A percentile compares a stretch with the other conserved stretches of the same genome.
Conservation (phyloP, 2,329 filamentous ascomycete species). For the Penicillium sclerotigenum region DNA sequence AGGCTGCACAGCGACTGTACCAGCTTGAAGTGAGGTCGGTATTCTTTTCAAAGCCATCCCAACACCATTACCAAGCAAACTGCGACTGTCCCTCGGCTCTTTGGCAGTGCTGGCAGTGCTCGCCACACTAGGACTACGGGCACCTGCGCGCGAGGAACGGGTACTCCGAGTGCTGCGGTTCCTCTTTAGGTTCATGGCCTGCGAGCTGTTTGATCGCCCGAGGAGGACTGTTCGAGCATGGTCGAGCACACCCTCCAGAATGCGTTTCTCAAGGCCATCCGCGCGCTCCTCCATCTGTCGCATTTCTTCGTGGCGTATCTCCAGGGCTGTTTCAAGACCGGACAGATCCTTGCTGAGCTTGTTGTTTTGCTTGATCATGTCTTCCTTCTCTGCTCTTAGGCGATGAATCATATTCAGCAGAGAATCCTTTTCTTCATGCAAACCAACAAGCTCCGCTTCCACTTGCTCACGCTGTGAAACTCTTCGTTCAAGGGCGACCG, state of each 20-base stretch:
- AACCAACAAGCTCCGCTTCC: slow-evolving; percentile 50
- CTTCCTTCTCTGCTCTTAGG: slow-evolving; percentile 56
- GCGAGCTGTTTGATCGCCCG: slow-evolving; percentile 60
- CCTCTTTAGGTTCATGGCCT: slow-evolving; percentile 52
- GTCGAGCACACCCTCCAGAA: slow-evolving; percentile 92
- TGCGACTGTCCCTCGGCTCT: slow-evolving; percentile 35
- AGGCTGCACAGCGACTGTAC: slow-evolving; percentile 45
- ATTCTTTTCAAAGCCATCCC: slow-evolving; percentile 51
- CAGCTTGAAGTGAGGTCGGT: slow-evolving; percentile 40
- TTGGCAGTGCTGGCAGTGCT: slow-evolving; percentile 36
- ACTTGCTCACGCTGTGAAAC: slow-evolving; percentile 63
- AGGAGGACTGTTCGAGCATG: slow-evolving; percentile 83
- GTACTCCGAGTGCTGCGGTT: slow-evolving; percentile 35
- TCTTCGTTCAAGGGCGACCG: slow-evolving; percentile 74
- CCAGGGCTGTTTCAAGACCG: slow-evolving; percentile 83
- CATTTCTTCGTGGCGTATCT: slow-evolving; percentile 85
- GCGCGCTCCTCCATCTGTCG: slow-evolving; percentile 86
- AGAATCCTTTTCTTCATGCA: slow-evolving; percentile 60
- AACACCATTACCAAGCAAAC: slow-evolving; percentile 42
- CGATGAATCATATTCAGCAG: slow-evolving; percentile 55
- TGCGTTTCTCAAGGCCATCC: slow-evolving; percentile 83
- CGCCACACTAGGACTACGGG: slow-evolving; percentile 33
- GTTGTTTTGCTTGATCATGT: slow-evolving; percentile 72
- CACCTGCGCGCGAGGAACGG: slow-evolving; percentile 37
- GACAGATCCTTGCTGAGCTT: slow-evolving; percentile 81